Evolutionary conservation across 768 basidiomycete species (phyloP).

Genomic region (Trametes gibbosa): DNA sequence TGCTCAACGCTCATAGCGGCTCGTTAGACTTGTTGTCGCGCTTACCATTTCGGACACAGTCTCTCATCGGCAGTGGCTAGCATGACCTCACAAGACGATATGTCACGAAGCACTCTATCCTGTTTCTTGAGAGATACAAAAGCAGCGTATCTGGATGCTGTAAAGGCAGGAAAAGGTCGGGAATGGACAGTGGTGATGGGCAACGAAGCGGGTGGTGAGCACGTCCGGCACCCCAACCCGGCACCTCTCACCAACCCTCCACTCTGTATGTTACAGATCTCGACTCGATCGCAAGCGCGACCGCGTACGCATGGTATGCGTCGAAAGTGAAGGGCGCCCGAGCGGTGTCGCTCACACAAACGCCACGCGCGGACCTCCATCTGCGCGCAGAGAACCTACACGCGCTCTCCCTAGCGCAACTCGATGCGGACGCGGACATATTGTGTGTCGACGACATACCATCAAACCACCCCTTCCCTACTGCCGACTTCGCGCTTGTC

Average conservation of each 20-base stretch:
- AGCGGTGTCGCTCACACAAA: constrained; percentile 72
- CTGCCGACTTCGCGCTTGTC: constrained; percentile 71
- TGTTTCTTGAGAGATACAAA: constrained; percentile 35
- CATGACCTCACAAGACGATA: not conserved
- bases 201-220: constrained; percentile 92
- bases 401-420: constrained; percentile 60
- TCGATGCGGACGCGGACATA: constrained; percentile 53
- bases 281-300: constrained; percentile 82
- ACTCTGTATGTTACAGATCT: constrained; percentile 65
- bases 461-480: constrained; percentile 43
- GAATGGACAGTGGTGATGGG: constrained; percentile 91
- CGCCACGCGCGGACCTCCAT: constrained; percentile 60
- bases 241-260: not conserved
- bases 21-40: not conserved
- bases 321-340: constrained; percentile 40
- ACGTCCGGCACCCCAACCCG: no score
- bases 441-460: constrained; percentile 60
- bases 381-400: constrained; percentile 87
- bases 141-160: constrained; percentile 55
- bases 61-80: not conserved
- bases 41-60: not conserved
- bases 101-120: not conserved
- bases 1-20: not conserved
- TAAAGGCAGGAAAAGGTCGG: constrained; percentile 42
- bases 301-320: constrained; percentile 79